phyloP scores from a whole-genome alignment of 2,329 filamentous ascomycete species.

The Verruconis gallopava region DNA sequence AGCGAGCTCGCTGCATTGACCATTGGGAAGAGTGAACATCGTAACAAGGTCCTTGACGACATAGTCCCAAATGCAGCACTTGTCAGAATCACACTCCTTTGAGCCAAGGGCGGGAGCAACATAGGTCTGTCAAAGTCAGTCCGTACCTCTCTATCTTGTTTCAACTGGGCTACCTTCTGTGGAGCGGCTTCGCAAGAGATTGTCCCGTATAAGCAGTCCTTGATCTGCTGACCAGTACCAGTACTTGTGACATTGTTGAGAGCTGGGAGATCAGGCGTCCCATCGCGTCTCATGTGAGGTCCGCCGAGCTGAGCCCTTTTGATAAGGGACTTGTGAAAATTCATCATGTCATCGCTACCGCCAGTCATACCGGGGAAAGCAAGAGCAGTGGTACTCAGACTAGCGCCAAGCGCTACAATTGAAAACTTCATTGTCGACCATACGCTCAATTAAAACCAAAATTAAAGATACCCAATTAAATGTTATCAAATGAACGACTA shows the following conservation, averaged over 20 bases:
- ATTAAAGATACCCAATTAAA: background rate
- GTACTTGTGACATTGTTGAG: background rate
- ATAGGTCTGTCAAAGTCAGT: constrained; percentile 3
- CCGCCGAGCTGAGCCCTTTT: background rate
- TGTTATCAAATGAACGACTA: background rate
- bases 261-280: background rate
- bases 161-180: background rate
- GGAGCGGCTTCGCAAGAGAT: background rate
- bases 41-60: constrained; percentile 20
- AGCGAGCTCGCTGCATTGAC: constrained; percentile 22
- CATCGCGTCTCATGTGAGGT: background rate
- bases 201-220: background rate
- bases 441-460: background rate
- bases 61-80: constrained; percentile 24
- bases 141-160: background rate
- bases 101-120: constrained; percentile 5
- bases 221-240: background rate
- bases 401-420: background rate
- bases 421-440: constrained; percentile 4
- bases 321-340: constrained; percentile 3
- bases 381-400: background rate
- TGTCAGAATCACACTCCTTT: constrained; percentile 14
- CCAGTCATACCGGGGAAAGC: constrained; percentile 5
- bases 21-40: constrained; percentile 16
- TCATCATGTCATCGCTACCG: background rate